Base-by-base conservation (phyloP, 225 moss, liverwort and hornwort genomes). In the Polytrichum formosum region DNA sequence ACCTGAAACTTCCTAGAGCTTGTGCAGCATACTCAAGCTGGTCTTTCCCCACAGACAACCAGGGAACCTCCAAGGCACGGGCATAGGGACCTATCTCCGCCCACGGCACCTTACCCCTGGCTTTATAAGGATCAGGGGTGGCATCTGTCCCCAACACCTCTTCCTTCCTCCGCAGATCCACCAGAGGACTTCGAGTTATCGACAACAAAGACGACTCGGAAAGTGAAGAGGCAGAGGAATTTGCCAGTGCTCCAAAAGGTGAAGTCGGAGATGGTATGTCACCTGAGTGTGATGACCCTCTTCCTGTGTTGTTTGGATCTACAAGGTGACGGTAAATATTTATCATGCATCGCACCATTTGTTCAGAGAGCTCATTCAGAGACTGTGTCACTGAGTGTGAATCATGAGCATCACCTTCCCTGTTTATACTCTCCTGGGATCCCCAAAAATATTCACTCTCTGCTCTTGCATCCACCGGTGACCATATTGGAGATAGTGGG, bases 331-430 rank as follows among this genome's bases (percentile, higher is more conserved):
- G 90, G 69, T 96, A 96, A 61, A 96, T 96, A 60, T 78, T 82
- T 30, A 90, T 82, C 81, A 96, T 76, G 76, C 96, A 93, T 73
- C 70, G 77, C 29, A 96, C 91, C 85, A 96, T 89, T 76, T 93
- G 87, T 80, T 96, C 93, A 26, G 96, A 90, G 31, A 96, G 91
- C 58, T 84, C 84, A 71, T 96, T 96, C 46, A 88, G 86, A 7
- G 83, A 75, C 33, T 80, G 73, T 25, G 73, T 75, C 22, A 82
- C 73, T 27, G 74, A 59, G 74, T 74, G 67, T 13, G 77, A 67
- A 37, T 69, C 75, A 56, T 66, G 75, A 67, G 73, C 68, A 29
- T 75, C 76, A 20, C 58, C 58, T 64, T 80, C 80, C 31, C 67
- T 61, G 26, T 70, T 77, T n/a, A 73, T 67, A 61, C 64, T 75